Base-by-base conservation (phyloP, 768 basidiomycete genomes). In the Collybia sordida region DNA sequence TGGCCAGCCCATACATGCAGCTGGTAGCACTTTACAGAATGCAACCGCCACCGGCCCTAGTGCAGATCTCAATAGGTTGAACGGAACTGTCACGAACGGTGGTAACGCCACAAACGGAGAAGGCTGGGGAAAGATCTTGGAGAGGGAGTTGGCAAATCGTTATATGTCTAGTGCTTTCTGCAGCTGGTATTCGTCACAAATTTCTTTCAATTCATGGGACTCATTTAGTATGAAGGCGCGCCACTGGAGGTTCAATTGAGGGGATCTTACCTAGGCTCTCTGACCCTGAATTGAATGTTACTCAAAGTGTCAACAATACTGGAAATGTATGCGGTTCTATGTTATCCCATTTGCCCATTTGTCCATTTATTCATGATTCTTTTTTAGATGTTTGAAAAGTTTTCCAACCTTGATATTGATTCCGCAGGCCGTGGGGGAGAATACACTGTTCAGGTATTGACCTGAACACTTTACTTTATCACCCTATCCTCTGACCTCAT, bases 201-300 rank as follows among this genome's bases (percentile, higher is more conserved):
- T 38, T 35, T 41, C 23, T 38, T 11, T 36, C 9, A 12, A n/a
- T 15, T 17, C 2, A 38, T 18, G 28, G 25, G 4, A 17, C n/a
- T 34, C 18, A 45, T 21, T 36, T 43, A 21, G 1, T 6, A 12
- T 50, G 3, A 25, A 90, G 89, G 90, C 80, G 85, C 56, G 85
- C 90, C 11, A 97, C 93, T 0, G 95, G 95, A 27, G 95, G 95
- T 4, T 84, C 84, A 3, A 88, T 98, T 38, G 75, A 82, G 0
- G 79, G 77, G 14, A 17, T 93, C 34, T 68, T 95, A 3, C 78
- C 87, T 18, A 80, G 82, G 50, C 74, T 96, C 19, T 80, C 93
- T 0, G 75, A 83, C 55, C 67, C 74, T 14, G 81, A 88, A 64
- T 75, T 93, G 49, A 86, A 88, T 56, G 72, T 87, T 7, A 90